A percentile compares a stretch with the other conserved stretches of the same genome.
These are phyloP conservation scores for Stephania cephalantha DNA, from an alignment of 164 flowering plant genomes.

Conservation along the genomic window DNA sequence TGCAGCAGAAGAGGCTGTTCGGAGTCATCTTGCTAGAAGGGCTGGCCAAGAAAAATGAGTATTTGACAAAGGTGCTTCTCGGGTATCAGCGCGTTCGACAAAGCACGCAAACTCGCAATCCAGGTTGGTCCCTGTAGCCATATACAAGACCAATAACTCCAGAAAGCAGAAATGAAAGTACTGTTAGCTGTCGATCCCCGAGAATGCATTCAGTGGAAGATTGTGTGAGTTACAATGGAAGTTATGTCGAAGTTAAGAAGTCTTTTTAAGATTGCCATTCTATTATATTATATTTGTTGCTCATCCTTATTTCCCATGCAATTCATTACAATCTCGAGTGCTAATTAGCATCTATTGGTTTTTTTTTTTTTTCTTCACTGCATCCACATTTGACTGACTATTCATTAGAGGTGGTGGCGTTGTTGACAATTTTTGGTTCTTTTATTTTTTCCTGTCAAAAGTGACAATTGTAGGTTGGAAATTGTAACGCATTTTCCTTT, in stretches of 20 bases:
- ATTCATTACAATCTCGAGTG: background rate
- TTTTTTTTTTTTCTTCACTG: too few species aligned
- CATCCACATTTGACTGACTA: too few species aligned
- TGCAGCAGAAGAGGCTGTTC: conserved; percentile 5
- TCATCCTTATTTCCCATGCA: background rate
- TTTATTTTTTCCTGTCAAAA: too few species aligned
- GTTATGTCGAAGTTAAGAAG: background rate
- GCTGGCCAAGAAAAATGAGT: conserved; percentile 1
- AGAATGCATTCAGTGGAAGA: background rate
- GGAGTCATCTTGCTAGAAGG: background rate
- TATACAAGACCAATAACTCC: conserved; percentile 7
- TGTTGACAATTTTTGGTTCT: too few species aligned
- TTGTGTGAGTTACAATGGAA: background rate
- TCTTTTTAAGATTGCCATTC: background rate
- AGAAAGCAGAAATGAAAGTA: conserved; percentile 12
- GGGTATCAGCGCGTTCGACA: conserved; percentile 18
- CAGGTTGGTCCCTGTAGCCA: conserved; percentile 8
- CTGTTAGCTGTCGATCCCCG: background rate
- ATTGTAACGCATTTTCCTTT: too few species aligned
- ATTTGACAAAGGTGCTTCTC: conserved; percentile 10
- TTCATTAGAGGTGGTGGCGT: too few species aligned
- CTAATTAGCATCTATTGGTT: background rate
- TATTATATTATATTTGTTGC: background rate
- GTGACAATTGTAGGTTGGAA: too few species aligned
- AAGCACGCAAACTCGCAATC: conserved; percentile 11